Conservation (phyloP, 116 monocot species). For the Iris pallida region DNA sequence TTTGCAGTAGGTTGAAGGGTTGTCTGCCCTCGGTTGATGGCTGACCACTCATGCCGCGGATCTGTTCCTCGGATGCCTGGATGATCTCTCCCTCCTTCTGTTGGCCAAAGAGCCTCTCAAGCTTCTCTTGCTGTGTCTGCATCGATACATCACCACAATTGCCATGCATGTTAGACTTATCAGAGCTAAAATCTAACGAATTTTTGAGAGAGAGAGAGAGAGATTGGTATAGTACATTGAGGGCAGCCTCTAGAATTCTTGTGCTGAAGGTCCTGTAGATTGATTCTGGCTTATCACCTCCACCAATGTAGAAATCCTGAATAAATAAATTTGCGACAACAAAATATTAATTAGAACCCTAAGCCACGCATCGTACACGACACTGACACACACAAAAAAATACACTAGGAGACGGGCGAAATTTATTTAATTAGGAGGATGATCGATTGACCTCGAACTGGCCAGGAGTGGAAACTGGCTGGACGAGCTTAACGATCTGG, state of each 20-base stretch:
- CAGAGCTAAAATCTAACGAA: too few species aligned
- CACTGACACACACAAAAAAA: too few species aligned
- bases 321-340: too few species aligned
- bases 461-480: slow-evolving; percentile 37
- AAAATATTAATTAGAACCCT: too few species aligned
- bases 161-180: too few species aligned
- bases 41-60: slow-evolving; percentile 24
- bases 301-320: slow-evolving; percentile 43
- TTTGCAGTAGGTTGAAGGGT: slow-evolving; percentile 49
- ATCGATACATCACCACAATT: too few species aligned
- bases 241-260: slow-evolving; percentile 46
- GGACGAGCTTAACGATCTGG: slow-evolving; percentile 31
- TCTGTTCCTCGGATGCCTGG: slow-evolving; percentile 44
- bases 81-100: slow-evolving; percentile 36
- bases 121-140: slow-evolving; percentile 23
- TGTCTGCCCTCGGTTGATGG: slow-evolving; percentile 7
- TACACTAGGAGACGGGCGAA: background rate
- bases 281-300: slow-evolving; percentile 34
- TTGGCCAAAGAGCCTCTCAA: slow-evolving; percentile 31
- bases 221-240: slow-evolving; percentile 36
- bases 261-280: slow-evolving; percentile 43
- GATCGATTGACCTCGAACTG: slow-evolving; percentile 30
- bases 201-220: too few species aligned
- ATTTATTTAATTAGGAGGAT: too few species aligned
- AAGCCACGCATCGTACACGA: too few species aligned